These are phyloP conservation scores for Ophiostoma sp. DNA, from an alignment of 2,329 filamentous ascomycete genomes.

Conservation along the genomic window DNA sequence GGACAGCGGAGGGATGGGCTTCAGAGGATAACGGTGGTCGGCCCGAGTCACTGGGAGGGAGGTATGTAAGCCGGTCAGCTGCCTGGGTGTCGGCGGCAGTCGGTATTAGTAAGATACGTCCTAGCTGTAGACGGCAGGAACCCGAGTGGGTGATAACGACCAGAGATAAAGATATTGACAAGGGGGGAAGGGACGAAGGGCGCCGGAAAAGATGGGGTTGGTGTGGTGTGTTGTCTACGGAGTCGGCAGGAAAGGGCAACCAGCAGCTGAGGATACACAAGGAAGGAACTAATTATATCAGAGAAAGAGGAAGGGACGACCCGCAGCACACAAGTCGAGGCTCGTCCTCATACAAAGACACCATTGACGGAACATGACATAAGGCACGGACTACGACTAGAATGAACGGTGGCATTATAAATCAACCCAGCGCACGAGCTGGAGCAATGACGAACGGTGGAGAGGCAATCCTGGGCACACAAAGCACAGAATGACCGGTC, in stretches of 20 bases:
- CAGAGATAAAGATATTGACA: conserved; percentile 2
- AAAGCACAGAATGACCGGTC: not conserved
- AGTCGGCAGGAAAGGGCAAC: too few relatives aligned
- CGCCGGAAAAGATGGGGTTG: not conserved
- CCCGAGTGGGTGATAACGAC: not conserved
- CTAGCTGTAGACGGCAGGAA: not conserved
- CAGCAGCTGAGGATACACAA: not conserved
- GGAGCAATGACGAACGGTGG: not conserved
- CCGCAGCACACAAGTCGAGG: not conserved
- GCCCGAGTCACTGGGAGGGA: conserved; percentile 1
- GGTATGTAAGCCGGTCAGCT: conserved; percentile 10
- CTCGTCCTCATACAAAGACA: not conserved
- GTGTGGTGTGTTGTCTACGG: too few relatives aligned
- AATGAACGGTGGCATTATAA: conserved; percentile 1
- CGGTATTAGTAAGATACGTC: not conserved
- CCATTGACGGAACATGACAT: not conserved
- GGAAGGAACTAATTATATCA: not conserved
- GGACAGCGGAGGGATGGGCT: not conserved
- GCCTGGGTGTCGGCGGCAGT: conserved; percentile 10
- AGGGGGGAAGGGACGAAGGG: conserved; percentile 7
- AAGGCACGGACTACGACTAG: not conserved
- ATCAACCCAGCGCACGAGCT: conserved; percentile 6
- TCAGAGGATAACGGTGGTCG: not conserved
- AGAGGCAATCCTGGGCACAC: not conserved
- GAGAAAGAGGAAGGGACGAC: conserved; percentile 1